Conservation (phyloP, 345 rosid species). For the Lenwebbia sp. region DNA sequence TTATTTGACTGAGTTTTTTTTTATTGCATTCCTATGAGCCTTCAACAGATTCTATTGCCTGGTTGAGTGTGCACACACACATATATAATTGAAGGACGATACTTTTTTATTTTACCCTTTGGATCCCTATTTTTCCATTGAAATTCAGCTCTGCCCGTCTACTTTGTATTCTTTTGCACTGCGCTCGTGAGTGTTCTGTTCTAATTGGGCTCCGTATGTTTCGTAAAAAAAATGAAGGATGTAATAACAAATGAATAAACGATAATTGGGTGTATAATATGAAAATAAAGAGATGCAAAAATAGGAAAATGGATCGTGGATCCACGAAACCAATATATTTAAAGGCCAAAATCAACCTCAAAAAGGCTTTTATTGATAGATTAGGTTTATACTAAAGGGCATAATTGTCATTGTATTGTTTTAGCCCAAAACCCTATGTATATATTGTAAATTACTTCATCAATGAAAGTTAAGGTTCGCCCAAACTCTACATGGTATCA, state of each 20-base stretch:
- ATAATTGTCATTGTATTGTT: too few relatives aligned
- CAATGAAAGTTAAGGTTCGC: too few relatives aligned
- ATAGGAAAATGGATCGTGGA: not conserved
- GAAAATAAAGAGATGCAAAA: not conserved
- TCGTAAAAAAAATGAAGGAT: too few relatives aligned
- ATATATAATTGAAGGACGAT: not conserved
- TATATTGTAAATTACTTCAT: too few relatives aligned
- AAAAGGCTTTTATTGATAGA: not conserved
- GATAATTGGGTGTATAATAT: not conserved
- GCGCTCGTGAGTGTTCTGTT: not conserved
- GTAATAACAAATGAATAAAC: not conserved
- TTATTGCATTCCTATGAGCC: not conserved
- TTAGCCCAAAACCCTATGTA: too few relatives aligned
- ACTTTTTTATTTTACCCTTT: not conserved
- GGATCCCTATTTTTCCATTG: not conserved
- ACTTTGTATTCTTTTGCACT: not conserved
- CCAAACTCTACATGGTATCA: too few relatives aligned
- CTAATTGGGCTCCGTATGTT: not conserved
- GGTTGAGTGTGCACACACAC: not conserved
- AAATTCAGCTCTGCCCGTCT: not conserved
- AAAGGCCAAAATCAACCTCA: not conserved
- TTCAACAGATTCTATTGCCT: not conserved
- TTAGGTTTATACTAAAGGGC: too few relatives aligned
- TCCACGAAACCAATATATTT: not conserved
- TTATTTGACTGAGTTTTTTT: not conserved